phyloP scores from a whole-genome alignment of 805 yeast species.

The Lachancea waltii region DNA sequence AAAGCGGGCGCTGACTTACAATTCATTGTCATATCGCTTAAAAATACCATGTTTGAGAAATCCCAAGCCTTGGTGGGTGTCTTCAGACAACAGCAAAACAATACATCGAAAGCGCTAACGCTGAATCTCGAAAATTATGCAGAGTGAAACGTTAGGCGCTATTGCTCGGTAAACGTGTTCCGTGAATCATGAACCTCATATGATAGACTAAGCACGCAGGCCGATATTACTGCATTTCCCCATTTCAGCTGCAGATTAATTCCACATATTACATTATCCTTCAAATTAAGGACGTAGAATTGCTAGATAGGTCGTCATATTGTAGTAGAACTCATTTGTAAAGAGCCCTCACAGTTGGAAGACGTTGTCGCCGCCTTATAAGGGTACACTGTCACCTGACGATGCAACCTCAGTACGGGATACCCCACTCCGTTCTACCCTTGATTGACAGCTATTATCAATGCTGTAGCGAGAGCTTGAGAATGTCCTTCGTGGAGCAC shows the following conservation, averaged over 20 bases:
- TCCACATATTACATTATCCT: too few relatives aligned
- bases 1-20: constrained; percentile 77
- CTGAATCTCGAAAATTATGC: constrained; percentile 58
- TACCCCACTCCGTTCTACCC: neutral
- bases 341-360: too few relatives aligned
- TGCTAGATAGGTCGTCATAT: too few relatives aligned
- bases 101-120: constrained; percentile 67
- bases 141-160: neutral
- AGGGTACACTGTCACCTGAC: neutral
- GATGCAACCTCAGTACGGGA: neutral
- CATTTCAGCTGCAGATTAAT: too few relatives aligned
- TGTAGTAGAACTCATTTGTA: too few relatives aligned
- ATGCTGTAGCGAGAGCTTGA: too few relatives aligned
- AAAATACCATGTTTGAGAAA: constrained; percentile 77
- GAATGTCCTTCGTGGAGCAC: too few relatives aligned
- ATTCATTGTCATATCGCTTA: constrained; percentile 87
- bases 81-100: constrained; percentile 69
- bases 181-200: neutral
- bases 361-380: too few relatives aligned
- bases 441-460: too few relatives aligned
- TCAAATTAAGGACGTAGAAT: too few relatives aligned
- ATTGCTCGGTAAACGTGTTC: neutral
- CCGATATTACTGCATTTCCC: too few relatives aligned
- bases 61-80: constrained; percentile 92
- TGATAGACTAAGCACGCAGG: too few relatives aligned